Conservation (phyloP, 2,329 filamentous ascomycete species). For the Penicillium crustosum region DNA sequence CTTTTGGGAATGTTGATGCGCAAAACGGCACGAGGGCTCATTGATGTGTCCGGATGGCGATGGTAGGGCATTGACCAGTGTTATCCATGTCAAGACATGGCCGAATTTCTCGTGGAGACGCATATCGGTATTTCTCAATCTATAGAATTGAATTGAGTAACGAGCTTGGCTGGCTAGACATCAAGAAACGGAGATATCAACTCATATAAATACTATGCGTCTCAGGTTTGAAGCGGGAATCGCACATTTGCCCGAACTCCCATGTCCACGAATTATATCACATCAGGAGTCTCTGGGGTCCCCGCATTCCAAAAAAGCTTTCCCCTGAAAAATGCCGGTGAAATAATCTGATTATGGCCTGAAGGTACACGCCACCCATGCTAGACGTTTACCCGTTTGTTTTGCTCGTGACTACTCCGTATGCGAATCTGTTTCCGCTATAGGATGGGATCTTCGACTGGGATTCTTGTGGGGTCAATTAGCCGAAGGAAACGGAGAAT, state of each 20-base stretch:
- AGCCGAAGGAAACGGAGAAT: background rate
- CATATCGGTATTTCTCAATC: background rate
- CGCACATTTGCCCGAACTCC: background rate
- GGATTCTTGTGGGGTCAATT: background rate
- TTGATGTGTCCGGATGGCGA: too few relatives aligned
- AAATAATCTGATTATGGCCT: background rate
- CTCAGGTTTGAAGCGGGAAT: background rate
- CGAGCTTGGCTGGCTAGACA: background rate
- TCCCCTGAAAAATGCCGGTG: background rate
- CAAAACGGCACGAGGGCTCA: too few relatives aligned
- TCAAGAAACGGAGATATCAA: background rate
- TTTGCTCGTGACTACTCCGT: background rate
- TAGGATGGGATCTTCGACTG: background rate
- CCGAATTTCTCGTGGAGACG: background rate
- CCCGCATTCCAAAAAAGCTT: background rate
- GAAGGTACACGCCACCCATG: background rate
- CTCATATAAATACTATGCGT: background rate
- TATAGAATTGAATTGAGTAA: background rate
- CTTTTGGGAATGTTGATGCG: too few relatives aligned
- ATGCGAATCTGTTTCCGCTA: background rate
- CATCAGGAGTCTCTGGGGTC: background rate
- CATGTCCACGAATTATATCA: background rate
- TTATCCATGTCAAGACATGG: background rate
- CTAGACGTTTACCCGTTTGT: background rate
- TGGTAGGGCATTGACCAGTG: background rate